Conservation (phyloP, 306 rosid genomes). For the Vigna mungo region DNA sequence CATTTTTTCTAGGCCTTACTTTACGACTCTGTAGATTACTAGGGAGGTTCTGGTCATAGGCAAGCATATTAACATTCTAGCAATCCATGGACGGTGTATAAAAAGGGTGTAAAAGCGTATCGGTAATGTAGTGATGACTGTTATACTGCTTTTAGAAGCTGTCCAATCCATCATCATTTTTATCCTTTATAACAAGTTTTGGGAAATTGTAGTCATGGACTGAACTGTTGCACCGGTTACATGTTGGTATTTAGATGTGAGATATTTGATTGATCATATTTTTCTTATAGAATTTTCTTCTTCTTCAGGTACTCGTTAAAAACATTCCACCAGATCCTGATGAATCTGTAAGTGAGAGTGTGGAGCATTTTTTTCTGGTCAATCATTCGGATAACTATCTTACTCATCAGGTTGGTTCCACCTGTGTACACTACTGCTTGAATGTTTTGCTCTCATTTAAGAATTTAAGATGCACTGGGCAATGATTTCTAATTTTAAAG, state of each 20-base stretch:
- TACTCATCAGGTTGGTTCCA: constrained; percentile 85
- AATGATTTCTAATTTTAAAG: constrained; percentile 2
- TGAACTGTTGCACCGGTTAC: not conserved
- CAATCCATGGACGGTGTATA: not conserved
- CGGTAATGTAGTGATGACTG: constrained; percentile 16
- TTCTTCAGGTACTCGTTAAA: constrained; percentile 79
- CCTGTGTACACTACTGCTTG: not conserved
- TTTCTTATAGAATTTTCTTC: constrained; percentile 45
- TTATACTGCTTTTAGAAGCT: constrained; percentile 12
- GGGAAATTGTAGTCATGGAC: constrained; percentile 10
- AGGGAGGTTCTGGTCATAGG: constrained; percentile 17
- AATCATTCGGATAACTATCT: constrained; percentile 95
- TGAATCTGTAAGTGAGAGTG: constrained; percentile 88
- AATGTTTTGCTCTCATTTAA: constrained; percentile 15
- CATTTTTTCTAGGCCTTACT: constrained; percentile 23
- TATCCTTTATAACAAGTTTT: constrained; percentile 11
- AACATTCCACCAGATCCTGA: constrained; percentile 92
- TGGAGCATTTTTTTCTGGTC: constrained; percentile 97
- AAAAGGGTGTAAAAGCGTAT: not conserved
- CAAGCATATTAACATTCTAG: constrained; percentile 3
- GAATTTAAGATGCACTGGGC: constrained; percentile 23
- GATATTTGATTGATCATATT: constrained; percentile 30
- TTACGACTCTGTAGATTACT: constrained; percentile 11
- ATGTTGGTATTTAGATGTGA: constrained; percentile 18
- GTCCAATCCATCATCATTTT: constrained; percentile 13